Evolutionary conservation across 1,284 basidiomycete species (phyloP), one percentile per base, ranked within the genome.

Genomic region (Farysia itapuensis): DNA sequence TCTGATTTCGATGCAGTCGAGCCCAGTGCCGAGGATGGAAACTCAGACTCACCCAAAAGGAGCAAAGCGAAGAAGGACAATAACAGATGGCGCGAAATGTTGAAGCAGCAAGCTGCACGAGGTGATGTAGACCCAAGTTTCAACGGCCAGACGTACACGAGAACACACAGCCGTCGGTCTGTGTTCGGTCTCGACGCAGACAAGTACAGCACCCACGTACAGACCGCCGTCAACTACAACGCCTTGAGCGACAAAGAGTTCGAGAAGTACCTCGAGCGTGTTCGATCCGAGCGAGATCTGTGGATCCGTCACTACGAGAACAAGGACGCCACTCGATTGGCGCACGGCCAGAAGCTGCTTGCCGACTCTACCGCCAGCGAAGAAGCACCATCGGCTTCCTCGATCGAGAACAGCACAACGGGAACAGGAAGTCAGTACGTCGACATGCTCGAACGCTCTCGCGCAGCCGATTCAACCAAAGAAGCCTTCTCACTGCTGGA

Each of bases 221-320:
- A 61, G 11, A 60, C 70, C 43, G 58, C 67, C 43, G 59, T 59
- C 44, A 68, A 72, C 58, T 72, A 68, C 64, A 56, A 68, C 34
- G 58, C 64, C 0, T 46, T 70, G 28, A 35, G 42, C 19, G 65
- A 72, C 9, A 32, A 39, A 12, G 40, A 68, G 9, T 72, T 72
- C 41, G 63, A 69, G 12, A 42, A 43, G 24, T 72, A 61, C 28
- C 42, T 72, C 25, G 38, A 35, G 2, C 37, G 47, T 15, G 53
- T 72, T n/a, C 50, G 70, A 11, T 16, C 31, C 33, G 32, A 37
- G 31, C 40, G 67, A 15, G 41, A 35, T 3, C 31, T 39, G 12
- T 58, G 48, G 53, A 58, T 50, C 20, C 36, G 35, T 19, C 50
- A 50, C 23, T 64, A 58, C 34, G 22, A 19, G 24, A 25, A 16